These are phyloP conservation scores for Saccharomycopsis sp. DNA, from an alignment of 805 yeast species.

Conservation along the genomic window DNA sequence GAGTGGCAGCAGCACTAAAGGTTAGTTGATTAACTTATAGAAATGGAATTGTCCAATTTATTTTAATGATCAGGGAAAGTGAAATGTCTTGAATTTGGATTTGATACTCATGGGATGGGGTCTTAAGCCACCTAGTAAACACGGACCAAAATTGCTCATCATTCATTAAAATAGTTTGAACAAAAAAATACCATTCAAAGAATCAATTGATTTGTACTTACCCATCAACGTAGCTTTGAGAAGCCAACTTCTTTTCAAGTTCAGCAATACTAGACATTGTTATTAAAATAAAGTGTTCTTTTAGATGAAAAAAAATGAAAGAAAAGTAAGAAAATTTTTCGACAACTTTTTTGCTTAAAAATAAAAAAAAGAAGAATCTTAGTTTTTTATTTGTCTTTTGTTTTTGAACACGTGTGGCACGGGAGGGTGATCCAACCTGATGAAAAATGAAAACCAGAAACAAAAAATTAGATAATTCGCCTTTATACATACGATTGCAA, in stretches of 20 bases:
- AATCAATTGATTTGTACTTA: constrained; percentile 8
- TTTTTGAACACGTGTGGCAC: too few species aligned
- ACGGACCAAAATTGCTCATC: constrained; percentile 89
- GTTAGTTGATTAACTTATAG: constrained; percentile 1
- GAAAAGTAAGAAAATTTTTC: not conserved
- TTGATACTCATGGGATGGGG: constrained; percentile 92
- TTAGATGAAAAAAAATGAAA: not conserved
- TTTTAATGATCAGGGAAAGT: constrained; percentile 34
- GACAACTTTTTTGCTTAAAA: too few species aligned
- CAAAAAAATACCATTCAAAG: not conserved
- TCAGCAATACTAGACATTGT: constrained; percentile 22
- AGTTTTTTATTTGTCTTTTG: too few species aligned
- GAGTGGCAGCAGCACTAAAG: constrained; percentile 78
- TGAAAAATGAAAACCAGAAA: too few species aligned
- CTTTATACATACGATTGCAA: too few species aligned
- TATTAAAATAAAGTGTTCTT: not conserved
- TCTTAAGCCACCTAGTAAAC: constrained; percentile 95
- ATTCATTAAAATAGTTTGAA: constrained; percentile 25
- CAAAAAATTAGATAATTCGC: too few species aligned
- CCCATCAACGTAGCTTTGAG: constrained; percentile 22
- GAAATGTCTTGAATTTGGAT: constrained; percentile 36
- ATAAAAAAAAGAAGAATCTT: too few species aligned
- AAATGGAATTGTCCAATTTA: not conserved
- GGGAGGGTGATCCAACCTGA: too few species aligned
- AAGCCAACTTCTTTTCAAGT: constrained; percentile 21